Base-by-base conservation (phyloP, 2,329 filamentous ascomycete genomes). In the Colletotrichum endophyticum region DNA sequence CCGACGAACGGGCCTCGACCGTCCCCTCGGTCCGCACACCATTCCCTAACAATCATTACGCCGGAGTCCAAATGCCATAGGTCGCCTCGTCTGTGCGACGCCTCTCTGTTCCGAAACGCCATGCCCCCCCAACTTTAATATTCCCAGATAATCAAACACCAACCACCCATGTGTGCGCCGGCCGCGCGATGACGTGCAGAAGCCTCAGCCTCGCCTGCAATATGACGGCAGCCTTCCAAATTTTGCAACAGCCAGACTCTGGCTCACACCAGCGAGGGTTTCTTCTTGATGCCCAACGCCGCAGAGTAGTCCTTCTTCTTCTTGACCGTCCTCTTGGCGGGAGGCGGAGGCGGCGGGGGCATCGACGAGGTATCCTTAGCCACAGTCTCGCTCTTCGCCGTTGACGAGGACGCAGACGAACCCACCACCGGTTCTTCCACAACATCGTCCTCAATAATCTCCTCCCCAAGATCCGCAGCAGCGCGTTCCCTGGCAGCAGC, bases 241-340 rank as follows among this genome's bases (percentile, higher is more conserved):
- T 16, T 12, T 44, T 13, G 22, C 22, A 49, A 2, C n/a, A 9
- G 19, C 13, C 32, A 11, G 2, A 36, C 19, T n/a, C 53, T n/a
- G 7, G n/a, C 34, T 76, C 30, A 93, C 6, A 92, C 89, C 22
- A 93, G 81, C 1, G 90, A 87, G 19, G 90, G 87, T 85, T 96
- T 96, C 89, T 95, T 97, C 88, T 98, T 98, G 81, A 98, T 96
- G 2, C 96, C 96, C 66, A 98, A 85, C 27, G 93, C 87, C 16
- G 94, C 92, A 1, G 92, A 88, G 73, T 94, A 91, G 75, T 97
- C 93, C 85, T 97, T 98, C 87, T 98, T 99, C 86, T 95, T 94
- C 87, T 98, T 98, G 66, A 94, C 89, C 59, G 92, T 91, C 76
- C 94, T 89, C 84, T 94, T 94, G 81, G 96, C 98, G 1, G 91